Percentiles rank a stretch among this genome's conserved stretches.
Evolutionary conservation across 1,139 yeast genomes (phyloP).

Genomic region (Pneumocystis jirovecii): DNA sequence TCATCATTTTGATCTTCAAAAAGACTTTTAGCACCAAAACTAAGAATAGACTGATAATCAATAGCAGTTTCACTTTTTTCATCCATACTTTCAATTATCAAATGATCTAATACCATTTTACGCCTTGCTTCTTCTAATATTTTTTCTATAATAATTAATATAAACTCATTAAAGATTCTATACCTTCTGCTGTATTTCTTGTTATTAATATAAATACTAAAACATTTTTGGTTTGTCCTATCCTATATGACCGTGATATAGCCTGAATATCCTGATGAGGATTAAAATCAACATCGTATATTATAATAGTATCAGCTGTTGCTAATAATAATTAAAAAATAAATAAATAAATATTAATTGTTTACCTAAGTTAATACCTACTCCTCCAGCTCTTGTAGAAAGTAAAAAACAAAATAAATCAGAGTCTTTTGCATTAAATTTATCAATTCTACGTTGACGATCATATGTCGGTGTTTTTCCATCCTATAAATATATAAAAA

Average conservation of each 20-base stretch:
- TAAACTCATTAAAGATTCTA: background rate
- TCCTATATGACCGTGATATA: conserved; percentile 81
- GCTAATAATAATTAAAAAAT: conserved; percentile 30
- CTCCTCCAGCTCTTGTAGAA: conserved; percentile 82
- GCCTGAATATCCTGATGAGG: conserved; percentile 90
- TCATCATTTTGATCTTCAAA: conserved; percentile 15
- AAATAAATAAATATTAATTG: background rate
- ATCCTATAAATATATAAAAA: conserved; percentile 31
- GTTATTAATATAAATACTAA: conserved; percentile 67
- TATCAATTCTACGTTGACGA: conserved; percentile 52
- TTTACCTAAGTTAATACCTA: conserved; percentile 45
- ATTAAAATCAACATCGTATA: conserved; percentile 82
- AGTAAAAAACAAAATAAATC: conserved; percentile 64
- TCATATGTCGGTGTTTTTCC: conserved; percentile 77
- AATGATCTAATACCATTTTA: conserved; percentile 72
- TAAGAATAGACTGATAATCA: conserved; percentile 13
- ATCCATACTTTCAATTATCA: conserved; percentile 37
- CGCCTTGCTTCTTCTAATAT: conserved; percentile 71
- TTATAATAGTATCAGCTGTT: conserved; percentile 77
- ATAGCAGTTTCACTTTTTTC: conserved; percentile 9
- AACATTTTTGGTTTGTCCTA: conserved; percentile 79
- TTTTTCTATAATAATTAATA: conserved; percentile 28
- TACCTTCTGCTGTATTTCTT: conserved; percentile 61
- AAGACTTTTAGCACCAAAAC: conserved; percentile 15
- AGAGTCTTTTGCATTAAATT: conserved; percentile 56